Conservation (phyloP, 192 early-diverging fungal species). For the Coemansia sp. region DNA sequence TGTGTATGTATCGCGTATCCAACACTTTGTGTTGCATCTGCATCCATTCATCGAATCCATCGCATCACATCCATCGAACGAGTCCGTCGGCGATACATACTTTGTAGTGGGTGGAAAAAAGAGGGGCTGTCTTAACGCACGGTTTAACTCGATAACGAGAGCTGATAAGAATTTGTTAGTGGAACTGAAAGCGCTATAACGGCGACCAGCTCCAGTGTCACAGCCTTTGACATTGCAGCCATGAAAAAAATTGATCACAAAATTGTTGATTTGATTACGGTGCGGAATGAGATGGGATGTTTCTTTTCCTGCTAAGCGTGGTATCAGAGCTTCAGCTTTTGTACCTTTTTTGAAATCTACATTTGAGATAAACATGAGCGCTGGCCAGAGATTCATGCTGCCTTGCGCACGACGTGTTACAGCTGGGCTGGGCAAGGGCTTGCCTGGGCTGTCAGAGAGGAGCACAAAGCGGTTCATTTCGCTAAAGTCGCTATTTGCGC, state of each 20-base stretch:
- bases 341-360: background rate
- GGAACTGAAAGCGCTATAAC: background rate
- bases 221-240: background rate
- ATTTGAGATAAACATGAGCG: conserved; percentile 4
- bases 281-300: background rate
- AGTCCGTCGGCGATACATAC: conserved; percentile 21
- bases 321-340: background rate
- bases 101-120: conserved; percentile 16
- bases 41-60: conserved; percentile 2
- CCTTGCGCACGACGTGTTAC: background rate
- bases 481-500: conserved; percentile 51
- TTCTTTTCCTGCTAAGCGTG: background rate
- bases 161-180: conserved; percentile 3
- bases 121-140: conserved; percentile 43
- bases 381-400: background rate
- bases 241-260: background rate
- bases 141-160: conserved; percentile 42
- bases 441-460: background rate
- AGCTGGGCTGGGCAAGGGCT: background rate
- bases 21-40: background rate
- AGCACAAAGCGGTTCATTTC: conserved; percentile 25
- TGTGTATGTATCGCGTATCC: background rate
- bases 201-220: background rate
- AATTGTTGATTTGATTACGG: background rate
- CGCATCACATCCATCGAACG: conserved; percentile 14